Percentiles rank a stretch among this genome's conserved stretches.
phyloP scores from a whole-genome alignment of 2,329 filamentous ascomycete genomes.

The Cordyceps sp. region DNA sequence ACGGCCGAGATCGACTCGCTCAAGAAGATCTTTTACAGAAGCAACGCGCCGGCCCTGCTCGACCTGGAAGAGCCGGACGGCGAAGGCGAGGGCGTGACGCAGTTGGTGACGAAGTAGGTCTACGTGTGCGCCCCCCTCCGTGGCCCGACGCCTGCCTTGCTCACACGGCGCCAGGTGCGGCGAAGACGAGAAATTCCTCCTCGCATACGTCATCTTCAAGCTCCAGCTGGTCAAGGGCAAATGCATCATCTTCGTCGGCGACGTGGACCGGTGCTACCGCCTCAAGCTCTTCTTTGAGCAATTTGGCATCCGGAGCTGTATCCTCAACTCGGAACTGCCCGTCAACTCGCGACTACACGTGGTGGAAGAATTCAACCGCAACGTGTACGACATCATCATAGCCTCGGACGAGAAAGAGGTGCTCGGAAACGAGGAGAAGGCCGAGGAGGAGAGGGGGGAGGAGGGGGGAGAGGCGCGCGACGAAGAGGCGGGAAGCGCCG shows the following conservation, averaged over 20 bases:
- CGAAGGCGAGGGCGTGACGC: constrained; percentile 59
- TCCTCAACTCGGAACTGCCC: constrained; percentile 86
- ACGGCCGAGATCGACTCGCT: constrained; percentile 75
- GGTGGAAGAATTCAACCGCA: constrained; percentile 93
- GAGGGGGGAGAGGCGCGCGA: constrained; percentile 23
- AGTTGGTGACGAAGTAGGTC: constrained; percentile 64
- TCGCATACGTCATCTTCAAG: constrained; percentile 91
- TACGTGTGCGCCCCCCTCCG: background rate
- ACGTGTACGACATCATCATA: constrained; percentile 95
- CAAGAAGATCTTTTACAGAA: constrained; percentile 67
- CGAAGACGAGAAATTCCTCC: constrained; percentile 94
- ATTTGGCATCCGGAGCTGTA: constrained; percentile 85
- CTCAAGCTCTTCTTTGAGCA: constrained; percentile 93
- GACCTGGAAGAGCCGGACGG: constrained; percentile 72
- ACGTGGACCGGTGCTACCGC: constrained; percentile 78
- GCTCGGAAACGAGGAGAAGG: constrained; percentile 44
- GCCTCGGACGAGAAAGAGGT: constrained; percentile 86
- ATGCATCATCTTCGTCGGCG: constrained; percentile 54
- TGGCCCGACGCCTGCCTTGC: background rate
- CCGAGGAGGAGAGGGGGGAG: constrained; percentile 21
- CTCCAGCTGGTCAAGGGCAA: constrained; percentile 89
- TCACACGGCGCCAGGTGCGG: constrained; percentile 44
- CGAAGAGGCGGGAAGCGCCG: constrained; percentile 5
- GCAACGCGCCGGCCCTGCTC: constrained; percentile 51
- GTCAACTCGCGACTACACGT: constrained; percentile 88